Evolutionary conservation across 352 stramenopile genomes (phyloP).

Genomic region (Peronospora farinosa): DNA sequence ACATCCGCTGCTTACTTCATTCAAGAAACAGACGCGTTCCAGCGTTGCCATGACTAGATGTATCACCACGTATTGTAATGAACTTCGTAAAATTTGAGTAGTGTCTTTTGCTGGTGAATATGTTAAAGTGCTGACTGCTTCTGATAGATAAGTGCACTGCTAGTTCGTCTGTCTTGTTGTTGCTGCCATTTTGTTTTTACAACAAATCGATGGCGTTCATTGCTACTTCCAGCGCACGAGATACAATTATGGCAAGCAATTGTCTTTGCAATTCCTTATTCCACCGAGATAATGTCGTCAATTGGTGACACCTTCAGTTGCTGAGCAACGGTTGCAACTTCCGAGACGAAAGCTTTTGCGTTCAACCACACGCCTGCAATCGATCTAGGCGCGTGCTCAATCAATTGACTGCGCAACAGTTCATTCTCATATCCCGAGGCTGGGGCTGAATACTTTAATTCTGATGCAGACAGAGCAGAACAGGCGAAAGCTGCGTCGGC

Average conservation of each 20-base stretch:
- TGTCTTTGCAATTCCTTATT: conserved; percentile 12
- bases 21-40: too few relatives aligned
- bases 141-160: too few relatives aligned
- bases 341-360: conserved; percentile 29
- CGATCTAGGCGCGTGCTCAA: conserved; percentile 20
- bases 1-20: too few relatives aligned
- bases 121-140: too few relatives aligned
- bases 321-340: conserved; percentile 16
- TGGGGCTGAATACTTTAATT: conserved; percentile 36
- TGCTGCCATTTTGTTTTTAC: neutral
- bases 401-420: conserved; percentile 32
- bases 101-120: too few relatives aligned
- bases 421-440: conserved; percentile 53
- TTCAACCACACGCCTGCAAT: conserved; percentile 49
- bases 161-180: neutral
- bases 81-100: too few relatives aligned
- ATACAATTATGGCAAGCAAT: too few relatives aligned
- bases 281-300: conserved; percentile 19
- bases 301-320: conserved; percentile 8
- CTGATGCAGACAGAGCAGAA: conserved; percentile 2
- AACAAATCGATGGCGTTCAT: neutral
- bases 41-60: too few relatives aligned
- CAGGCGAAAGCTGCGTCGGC: conserved; percentile 27
- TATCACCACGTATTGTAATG: too few relatives aligned
- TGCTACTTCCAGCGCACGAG: conserved; percentile 1